Evolutionary conservation across 345 rosid species (phyloP), one percentile per base, ranked within the genome.

Genomic region (Syzygium jambos): DNA sequence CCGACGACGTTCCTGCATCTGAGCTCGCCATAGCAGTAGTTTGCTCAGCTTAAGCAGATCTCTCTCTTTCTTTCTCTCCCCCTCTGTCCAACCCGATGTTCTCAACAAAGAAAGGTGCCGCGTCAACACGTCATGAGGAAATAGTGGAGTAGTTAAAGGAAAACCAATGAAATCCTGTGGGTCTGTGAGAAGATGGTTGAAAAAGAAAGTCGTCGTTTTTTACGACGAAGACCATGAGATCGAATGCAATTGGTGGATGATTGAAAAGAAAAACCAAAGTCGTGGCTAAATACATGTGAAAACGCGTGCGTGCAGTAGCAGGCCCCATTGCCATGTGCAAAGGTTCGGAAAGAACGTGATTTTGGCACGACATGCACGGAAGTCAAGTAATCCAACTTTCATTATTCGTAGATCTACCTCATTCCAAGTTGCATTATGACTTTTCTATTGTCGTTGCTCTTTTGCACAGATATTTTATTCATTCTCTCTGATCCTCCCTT

Each of bases 41-140:
- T n/a, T n/a, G n/a, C n/a, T n/a, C n/a, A 8, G 77, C 16, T 63
- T 63, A 63, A 29, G 38, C 38, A 29, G 38, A 63, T 54, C 57
- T 54, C 23, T 54, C 57, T 54, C n/a, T n/a, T 22, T 54, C 25
- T 21, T 3, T 51, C 51, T 19, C 51, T 10, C 56, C 17, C 56
- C 6, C 56, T 54, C 57, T 21, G 23, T 54, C 9, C 21, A 9
- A 6, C 21, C 57, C 3, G 1, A 54, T 54, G 57, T 54, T 21
- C 57, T 21, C 8, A 21, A 21, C 10, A 55, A 4, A 55, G 22
- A 9, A 21, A 55, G 11, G 21, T 7, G 23, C 57, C 57, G 22
- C 23, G 9, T 54, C 57, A 19, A 54, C 4, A 8, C 9, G 4
- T 4, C 55, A 0, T 0, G 29, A 23, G 63, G 85, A 88, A 77